phyloP scores from a whole-genome alignment of 2,329 filamentous ascomycete genomes.

The Whalleya microplaca region DNA sequence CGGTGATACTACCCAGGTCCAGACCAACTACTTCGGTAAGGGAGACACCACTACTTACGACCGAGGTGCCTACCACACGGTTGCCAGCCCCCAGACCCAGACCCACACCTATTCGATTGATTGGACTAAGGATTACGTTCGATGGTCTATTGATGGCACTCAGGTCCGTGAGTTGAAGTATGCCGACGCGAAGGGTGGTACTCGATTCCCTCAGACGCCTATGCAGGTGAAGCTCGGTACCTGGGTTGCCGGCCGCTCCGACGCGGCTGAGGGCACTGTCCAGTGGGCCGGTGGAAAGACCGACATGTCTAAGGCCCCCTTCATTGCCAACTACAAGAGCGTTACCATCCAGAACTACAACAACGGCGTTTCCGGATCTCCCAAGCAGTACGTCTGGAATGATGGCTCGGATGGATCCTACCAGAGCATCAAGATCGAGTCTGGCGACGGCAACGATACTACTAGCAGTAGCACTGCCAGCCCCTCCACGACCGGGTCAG shows the following conservation, averaged over 20 bases:
- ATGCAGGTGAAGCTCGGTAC: constrained; percentile 72
- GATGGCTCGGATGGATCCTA: constrained; percentile 52
- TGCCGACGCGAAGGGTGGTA: constrained; percentile 59
- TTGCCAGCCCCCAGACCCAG: constrained; percentile 55
- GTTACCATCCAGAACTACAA: constrained; percentile 58
- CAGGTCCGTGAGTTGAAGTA: constrained; percentile 65
- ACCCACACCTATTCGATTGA: constrained; percentile 70
- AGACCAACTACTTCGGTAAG: constrained; percentile 85
- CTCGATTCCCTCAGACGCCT: constrained; percentile 72
- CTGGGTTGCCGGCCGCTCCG: constrained; percentile 63
- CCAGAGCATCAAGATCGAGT: constrained; percentile 55
- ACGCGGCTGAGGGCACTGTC: constrained; percentile 72
- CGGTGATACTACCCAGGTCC: constrained; percentile 71
- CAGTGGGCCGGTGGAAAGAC: constrained; percentile 66
- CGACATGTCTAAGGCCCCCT: constrained; percentile 56
- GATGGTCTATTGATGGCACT: constrained; percentile 67
- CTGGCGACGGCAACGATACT: constrained; percentile 39
- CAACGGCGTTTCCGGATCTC: constrained; percentile 49
- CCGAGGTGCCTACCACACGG: constrained; percentile 65
- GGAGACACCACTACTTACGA: constrained; percentile 71
- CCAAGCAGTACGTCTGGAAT: constrained; percentile 56
- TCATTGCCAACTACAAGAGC: constrained; percentile 60
- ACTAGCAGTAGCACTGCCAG: constrained; percentile 17
- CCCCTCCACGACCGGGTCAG: constrained; percentile 19
- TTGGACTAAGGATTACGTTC: constrained; percentile 67